Evolutionary conservation across 2,329 filamentous ascomycete species (phyloP).

Genomic region (Thielaviopsis euricoi): DNA sequence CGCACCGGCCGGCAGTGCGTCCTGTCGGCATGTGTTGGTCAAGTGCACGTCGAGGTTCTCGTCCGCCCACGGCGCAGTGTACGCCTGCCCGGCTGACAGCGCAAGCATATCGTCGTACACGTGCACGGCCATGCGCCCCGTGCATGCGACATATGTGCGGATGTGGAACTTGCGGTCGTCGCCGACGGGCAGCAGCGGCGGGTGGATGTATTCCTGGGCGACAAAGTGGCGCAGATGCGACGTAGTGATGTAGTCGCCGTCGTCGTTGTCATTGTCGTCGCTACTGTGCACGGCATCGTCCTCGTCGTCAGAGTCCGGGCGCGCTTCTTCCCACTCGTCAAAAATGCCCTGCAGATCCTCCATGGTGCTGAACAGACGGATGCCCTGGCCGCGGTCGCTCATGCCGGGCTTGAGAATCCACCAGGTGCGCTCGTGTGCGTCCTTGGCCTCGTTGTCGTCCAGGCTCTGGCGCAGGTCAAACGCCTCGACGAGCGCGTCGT

Average conservation of each 20-base stretch:
- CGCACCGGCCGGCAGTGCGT: constrained; percentile 27
- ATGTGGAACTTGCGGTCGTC: constrained; percentile 82
- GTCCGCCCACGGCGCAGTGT: constrained; percentile 43
- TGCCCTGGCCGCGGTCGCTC: constrained; percentile 91
- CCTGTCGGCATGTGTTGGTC: constrained; percentile 90
- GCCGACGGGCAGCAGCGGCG: constrained; percentile 57
- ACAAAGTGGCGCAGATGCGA: constrained; percentile 92
- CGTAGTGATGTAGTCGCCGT: constrained; percentile 50
- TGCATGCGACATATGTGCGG: constrained; percentile 72
- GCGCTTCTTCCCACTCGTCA: constrained; percentile 68
- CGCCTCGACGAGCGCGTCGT: constrained; percentile 79
- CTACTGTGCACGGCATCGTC: constrained; percentile 25
- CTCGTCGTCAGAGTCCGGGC: constrained; percentile 49
- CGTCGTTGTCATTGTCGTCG: constrained; percentile 18
- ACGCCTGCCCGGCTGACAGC: constrained; percentile 67
- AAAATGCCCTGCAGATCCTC: constrained; percentile 76
- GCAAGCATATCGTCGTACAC: constrained; percentile 87
- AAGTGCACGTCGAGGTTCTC: constrained; percentile 56
- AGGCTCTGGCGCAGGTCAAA: constrained; percentile 74
- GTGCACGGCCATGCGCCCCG: constrained; percentile 63
- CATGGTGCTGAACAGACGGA: constrained; percentile 73
- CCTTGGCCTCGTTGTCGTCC: constrained; percentile 38
- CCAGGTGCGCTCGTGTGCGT: constrained; percentile 48
- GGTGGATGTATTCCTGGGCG: constrained; percentile 86
- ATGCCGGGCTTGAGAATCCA: constrained; percentile 98